Evolutionary conservation across 805 yeast genomes (phyloP), one percentile per base, ranked within the genome.

Genomic region (Schwanniomyces sp.): DNA sequence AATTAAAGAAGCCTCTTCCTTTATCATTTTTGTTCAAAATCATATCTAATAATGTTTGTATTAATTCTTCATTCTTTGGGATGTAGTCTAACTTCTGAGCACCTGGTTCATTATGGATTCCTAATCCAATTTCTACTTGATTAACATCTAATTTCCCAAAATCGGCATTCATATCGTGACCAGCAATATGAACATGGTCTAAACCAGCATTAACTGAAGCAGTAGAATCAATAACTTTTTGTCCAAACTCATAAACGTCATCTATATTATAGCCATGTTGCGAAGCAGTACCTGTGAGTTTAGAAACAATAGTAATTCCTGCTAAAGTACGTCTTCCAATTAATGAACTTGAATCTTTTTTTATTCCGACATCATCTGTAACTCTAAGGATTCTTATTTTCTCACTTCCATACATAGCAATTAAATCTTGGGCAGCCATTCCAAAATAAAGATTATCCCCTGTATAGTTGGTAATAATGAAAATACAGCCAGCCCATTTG

Each of bases 71-170:
- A 41, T 64, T 68, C 7, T 59, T 41, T 7, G 72, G 72, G 41
- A 69, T 54, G 11, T 54, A 45, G 21, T 62, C 56, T 11, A 65
- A 40, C 47, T 66, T 67, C 28, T 56, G 50, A 8, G 66, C 69
- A 17, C 72, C 72, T 0, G 73, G 72, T 50, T 70, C 76, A 49
- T 69, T 70, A 48, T 70, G 76, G 40, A 69, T 69, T 16, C 74
- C 73, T 12, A 69, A 52, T 7, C 74, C 73, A 25, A 68, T 52
- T 43, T 69, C 74, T 25, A 65, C 52, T 48, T 68, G 63, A 44
- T 59, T 58, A 9, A 53, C 53, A 12, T 52, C 60, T 43, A 68
- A 51, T 45, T 59, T 52, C 2, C 64, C 66, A 40, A 45, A 60
- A 26, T 59, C 58, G n/a, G 54, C 44, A 36, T 56, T 55, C 5